Base-by-base conservation (phyloP, 108 stramenopile species). In the Nitzschia inconspicua region DNA sequence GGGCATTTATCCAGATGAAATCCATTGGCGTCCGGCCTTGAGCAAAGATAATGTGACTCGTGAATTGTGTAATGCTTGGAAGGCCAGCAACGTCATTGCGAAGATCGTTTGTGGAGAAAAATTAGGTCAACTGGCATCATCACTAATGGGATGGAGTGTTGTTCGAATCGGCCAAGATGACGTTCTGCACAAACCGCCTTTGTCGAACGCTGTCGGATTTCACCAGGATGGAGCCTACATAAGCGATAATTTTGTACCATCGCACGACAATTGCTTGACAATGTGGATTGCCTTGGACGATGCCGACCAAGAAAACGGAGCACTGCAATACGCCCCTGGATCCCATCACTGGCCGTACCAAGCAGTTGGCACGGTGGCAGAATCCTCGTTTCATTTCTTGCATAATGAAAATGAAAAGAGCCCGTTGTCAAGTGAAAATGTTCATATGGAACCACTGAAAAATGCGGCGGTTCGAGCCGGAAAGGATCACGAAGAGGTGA, bases 281-380 rank as follows among this genome's bases (percentile, higher is more conserved):
- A 14, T 86, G 13, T 87, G 85, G 85, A 82, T 87, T 9, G 80
- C 80, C 4, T 53, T 87, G 18, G 85, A 87, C 43, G 83, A 82
- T 36, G 75, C 74, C 24, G 66, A 78, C 13, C 48, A 65, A 40
- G 75, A 72, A 22, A 79, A 63, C 20, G 85, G 85, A 1, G 65
- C 71, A 28, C 47, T 84, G 9, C 66, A 80, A 47, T 84, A 84
- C 53, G 78, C 76, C 2, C 47, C 41, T 10, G 79, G 79, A 5
- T 79, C 78, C 9, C 83, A 84, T 50, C 19, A 26, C 10, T 84
- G 76, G 77, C 18, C 48, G 47, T 25, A 50, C 4, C 36, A 23
- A 11, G 47, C 28, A 16, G 16, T 37, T 57, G n/a, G n/a, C n/a
- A n/a, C 23, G 16, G 7, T 27, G 19, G 42, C n/a, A 4, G 32